A percentile compares a stretch with the other conserved stretches of the same genome.
Conservation (phyloP, 176 grass and related monocot species). For the Triticum timopheevii region DNA sequence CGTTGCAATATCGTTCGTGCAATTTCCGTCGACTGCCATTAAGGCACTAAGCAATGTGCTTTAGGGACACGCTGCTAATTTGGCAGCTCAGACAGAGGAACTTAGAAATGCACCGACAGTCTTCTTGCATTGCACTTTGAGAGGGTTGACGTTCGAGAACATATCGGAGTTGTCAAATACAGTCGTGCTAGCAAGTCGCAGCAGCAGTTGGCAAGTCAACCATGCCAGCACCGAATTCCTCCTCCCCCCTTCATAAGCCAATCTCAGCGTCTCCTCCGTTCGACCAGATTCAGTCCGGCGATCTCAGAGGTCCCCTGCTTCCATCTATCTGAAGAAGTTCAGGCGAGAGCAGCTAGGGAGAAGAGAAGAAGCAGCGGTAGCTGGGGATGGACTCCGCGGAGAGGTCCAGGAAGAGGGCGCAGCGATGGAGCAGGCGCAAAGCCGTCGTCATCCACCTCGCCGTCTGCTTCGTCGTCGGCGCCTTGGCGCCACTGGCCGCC, state of each 20-base stretch:
- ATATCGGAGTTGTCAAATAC: not conserved
- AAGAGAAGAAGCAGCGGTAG: not conserved
- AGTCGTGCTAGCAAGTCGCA: constrained; percentile 27
- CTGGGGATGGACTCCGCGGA: not conserved
- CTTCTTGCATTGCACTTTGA: not conserved
- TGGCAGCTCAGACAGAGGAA: not conserved
- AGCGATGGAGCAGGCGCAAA: constrained; percentile 19
- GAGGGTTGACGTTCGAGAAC: constrained; percentile 11
- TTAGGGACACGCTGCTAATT: not conserved
- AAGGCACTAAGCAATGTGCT: not conserved
- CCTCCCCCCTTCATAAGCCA: not conserved
- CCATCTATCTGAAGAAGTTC: not conserved
- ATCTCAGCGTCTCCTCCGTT: not conserved
- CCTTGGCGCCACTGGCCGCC: constrained; percentile 29
- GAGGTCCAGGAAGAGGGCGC: constrained; percentile 33
- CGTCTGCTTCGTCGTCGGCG: constrained; percentile 53
- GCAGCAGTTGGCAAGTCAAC: not conserved
- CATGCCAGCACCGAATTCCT: not conserved
- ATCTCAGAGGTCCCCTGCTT: not conserved
- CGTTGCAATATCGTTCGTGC: not conserved
- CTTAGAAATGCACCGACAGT: not conserved
- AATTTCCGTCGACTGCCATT: not conserved
- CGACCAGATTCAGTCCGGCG: constrained; percentile 16
- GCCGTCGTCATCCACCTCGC: constrained; percentile 40
- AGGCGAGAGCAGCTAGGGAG: not conserved